A percentile compares a stretch with the other conserved stretches of the same genome.
Evolutionary conservation across 345 rosid genomes (phyloP).

Genomic region (Salix suchowensis): DNA sequence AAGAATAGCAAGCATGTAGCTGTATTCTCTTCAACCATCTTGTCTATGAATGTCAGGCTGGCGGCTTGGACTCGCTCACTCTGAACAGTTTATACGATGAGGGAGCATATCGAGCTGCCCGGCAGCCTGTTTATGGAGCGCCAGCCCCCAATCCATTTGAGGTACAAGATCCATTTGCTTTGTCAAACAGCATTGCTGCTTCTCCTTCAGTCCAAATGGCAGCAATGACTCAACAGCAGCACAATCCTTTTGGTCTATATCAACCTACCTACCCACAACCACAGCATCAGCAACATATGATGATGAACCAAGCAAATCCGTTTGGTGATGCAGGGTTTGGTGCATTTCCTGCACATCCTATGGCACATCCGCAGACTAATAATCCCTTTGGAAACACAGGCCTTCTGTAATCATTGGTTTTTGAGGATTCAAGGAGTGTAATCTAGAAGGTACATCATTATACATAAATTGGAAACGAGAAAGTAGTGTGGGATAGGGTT

Average conservation of each 20-base stretch:
- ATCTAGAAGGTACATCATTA: constrained; percentile 10
- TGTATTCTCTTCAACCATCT: background rate
- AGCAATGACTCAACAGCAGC: constrained; percentile 46
- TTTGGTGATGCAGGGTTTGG: constrained; percentile 62
- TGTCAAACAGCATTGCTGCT: constrained; percentile 46
- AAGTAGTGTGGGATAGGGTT: constrained; percentile 11
- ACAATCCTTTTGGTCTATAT: constrained; percentile 68
- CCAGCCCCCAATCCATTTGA: constrained; percentile 92
- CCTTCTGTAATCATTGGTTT: constrained; percentile 43
- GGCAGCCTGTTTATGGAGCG: constrained; percentile 68
- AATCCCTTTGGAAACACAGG: constrained; percentile 81
- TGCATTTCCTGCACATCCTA: constrained; percentile 35
- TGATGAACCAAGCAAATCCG: constrained; percentile 58
- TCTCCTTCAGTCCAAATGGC: constrained; percentile 57
- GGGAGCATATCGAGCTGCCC: constrained; percentile 79
- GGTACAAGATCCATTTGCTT: constrained; percentile 65
- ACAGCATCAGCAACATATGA: constrained; percentile 44
- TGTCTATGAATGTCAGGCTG: constrained; percentile 49
- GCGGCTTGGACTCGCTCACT: constrained; percentile 88
- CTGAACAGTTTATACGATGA: constrained; percentile 81
- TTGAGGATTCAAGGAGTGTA: constrained; percentile 3
- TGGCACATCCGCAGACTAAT: constrained; percentile 39
- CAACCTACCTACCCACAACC: constrained; percentile 47
- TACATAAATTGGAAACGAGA: constrained; percentile 14
- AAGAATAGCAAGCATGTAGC: background rate